Evolutionary conservation across 2,329 filamentous ascomycete species (phyloP), one percentile per base, ranked within the genome.

Genomic region (Triangularia setosa): DNA sequence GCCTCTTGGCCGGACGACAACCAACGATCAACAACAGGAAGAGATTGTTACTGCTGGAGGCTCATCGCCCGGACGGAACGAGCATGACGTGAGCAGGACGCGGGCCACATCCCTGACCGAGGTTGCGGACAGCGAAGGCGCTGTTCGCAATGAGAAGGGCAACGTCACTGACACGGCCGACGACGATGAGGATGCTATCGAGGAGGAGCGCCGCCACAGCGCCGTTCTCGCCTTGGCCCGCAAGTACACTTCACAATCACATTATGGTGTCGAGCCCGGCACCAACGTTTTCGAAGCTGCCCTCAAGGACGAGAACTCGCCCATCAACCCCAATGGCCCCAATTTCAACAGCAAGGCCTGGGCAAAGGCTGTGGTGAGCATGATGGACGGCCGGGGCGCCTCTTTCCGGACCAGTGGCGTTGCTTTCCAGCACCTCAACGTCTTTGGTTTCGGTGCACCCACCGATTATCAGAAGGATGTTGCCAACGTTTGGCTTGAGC

Each of bases 391-490:
- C 66, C 81, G 84, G 64, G 87, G 84, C 60, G 79, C 80, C 68
- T 73, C 76, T 14, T 86, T 86, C 74, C 83, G 88, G 70, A 85
- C 84, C 14, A 82, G 85, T 0, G 89, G 89, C 56, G 80, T 92
- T 54, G 81, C 83, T 59, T 91, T 89, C 77, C 83, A 85, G 74
- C 83, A 90, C 72, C 79, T 92, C 63, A 90, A 85, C 65, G 87
- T 90, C 4, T 86, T 87, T 72, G 88, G 89, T 48, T 91, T 83
- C 70, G 88, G 88, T 54, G 83, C 83, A 48, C 80, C 85, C 0
- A 90, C 88, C 0, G 89, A 91, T 73, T 91, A 88, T 75, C 89
- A 92, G 72, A 88, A 87, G 76, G 83, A 88, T 68, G 85, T 90
- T 28, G 79, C 76, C 67, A 90, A 89, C 69, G 78, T 88, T 63